Percentiles rank a stretch among this genome's conserved stretches.
Evolutionary conservation across 2,329 filamentous ascomycete genomes (phyloP).

Genomic region (Colletotrichum phormii): DNA sequence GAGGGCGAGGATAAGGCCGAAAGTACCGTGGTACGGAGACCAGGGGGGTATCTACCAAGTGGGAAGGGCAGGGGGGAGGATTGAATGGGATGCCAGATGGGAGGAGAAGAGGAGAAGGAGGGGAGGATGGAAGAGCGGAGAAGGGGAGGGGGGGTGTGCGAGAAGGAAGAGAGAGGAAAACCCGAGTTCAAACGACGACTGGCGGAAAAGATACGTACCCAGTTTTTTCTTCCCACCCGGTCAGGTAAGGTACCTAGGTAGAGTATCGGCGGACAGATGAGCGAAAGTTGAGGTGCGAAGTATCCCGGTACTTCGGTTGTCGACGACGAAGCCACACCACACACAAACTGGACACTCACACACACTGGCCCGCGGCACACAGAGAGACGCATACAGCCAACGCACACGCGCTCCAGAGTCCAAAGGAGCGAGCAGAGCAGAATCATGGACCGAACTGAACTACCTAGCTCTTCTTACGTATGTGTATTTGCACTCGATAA

Average conservation of each 20-base stretch:
- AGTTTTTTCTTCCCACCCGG: neutral
- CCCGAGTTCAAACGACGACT: neutral
- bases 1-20: conserved; percentile 7
- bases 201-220: conserved; percentile 4
- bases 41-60: conserved; percentile 9
- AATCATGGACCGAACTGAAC: neutral
- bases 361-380: neutral
- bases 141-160: neutral
- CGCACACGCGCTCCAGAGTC: neutral
- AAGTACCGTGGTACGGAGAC: conserved; percentile 12
- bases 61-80: conserved; percentile 2
- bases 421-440: neutral
- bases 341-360: neutral
- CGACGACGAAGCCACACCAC: neutral
- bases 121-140: neutral
- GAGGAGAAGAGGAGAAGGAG: neutral
- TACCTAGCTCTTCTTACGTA: too few relatives aligned
- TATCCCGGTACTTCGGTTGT: conserved; percentile 1
- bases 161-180: neutral
- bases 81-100: conserved; percentile 19
- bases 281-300: neutral
- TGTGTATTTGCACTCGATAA: neutral
- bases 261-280: neutral
- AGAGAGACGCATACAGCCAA: neutral
- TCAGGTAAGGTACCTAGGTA: neutral